Base-by-base conservation (phyloP, 306 rosid genomes). In the Acacia crassicarpa region DNA sequence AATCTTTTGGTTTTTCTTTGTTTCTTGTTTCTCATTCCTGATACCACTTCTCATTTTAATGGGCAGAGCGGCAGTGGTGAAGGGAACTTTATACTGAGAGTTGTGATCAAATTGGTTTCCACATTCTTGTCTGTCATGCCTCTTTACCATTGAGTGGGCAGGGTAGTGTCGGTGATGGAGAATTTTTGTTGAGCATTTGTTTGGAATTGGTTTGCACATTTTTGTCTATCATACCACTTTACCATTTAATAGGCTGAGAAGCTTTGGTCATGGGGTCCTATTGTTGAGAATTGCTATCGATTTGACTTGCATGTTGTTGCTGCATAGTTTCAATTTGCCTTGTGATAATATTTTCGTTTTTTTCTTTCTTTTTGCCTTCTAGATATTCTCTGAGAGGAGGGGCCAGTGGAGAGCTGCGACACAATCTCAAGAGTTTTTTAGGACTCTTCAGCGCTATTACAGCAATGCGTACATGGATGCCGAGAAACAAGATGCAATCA, bases 391-490 rank as follows among this genome's bases (percentile, higher is more conserved):
- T 11, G 95, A 90, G 85, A 94, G 94, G 81, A 90, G 98, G 87
- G 99, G 98, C 66, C 98, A 96, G 70, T 96, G 99, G 98, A 94
- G 88, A 82, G 97, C 99, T 41, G 98, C 99, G 83, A 91, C 93
- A 4, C 97, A 96, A 82, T 93, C 98, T n/a, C 99, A 96, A 80
- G 99, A 96, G 84, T 87, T 96, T 75, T 81, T 96, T 80, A 91
- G 99, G 88, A 96, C 97, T 65, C 84, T 96, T 59, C 99, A 96
- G 74, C 97, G 99, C 81, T 96, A 86, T 88, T 96, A 89, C 79
- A 96, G 88, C 86, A 96, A 96, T 78, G 91, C 97, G 53, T 96
- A 93, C 45, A 82, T 90, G 91, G 99, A 96, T 86, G 90, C 90
- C 68, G 88, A 82, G 88, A 96, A 92, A 80, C 99, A 96, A 87